Base-by-base conservation (phyloP, 441 rosid species). In the Pelargonium citronellum region DNA sequence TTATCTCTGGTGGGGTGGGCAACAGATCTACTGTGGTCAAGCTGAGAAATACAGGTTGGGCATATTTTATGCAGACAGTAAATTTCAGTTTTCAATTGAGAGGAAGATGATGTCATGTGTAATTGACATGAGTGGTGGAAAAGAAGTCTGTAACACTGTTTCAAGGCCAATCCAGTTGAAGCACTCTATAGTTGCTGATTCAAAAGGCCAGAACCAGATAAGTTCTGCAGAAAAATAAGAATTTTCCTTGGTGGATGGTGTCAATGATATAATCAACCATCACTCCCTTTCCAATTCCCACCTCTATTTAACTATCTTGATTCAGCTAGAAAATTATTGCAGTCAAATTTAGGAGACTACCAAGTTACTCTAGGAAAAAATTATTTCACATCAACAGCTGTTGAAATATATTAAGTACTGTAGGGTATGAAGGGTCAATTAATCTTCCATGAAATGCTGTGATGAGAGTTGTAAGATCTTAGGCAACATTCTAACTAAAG, bases 101-200 rank as follows among this genome's bases (percentile, higher is more conserved):
- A 57, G 62, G 30, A 16, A 16, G 62, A 57, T 57, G 27, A 57
- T 57, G 57, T 0, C 62, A 57, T 19, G 1, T 57, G 30, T 58
- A 58, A 19, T 58, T 58, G 63, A 58, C 63, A 19, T 58, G 63
- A 19, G 63, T 58, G 63, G 63, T 58, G 63, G 63, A 58, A 58
- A 27, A 9, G 63, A 58, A 58, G 11, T 58, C 6, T 19, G 62
- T 3, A 57, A 10, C 60, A 53, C 60, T 53, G 58, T 20, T n/a
- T 16, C 60, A 53, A 53, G 17, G 30, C 60, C 60, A 53, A 53
- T 53, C 30, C 30, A 27, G 30, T 27, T 27, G 30, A 27, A 27
- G 30, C 30, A 27, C 30, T 27, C 30, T 27, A 27, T 27, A 27
- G 3, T 27, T 27, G 1, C 30, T 1, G 30, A 27, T 27, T 27